Base-by-base conservation (phyloP, 2,329 filamentous ascomycete species). In the Colletotrichum tropicicola region DNA sequence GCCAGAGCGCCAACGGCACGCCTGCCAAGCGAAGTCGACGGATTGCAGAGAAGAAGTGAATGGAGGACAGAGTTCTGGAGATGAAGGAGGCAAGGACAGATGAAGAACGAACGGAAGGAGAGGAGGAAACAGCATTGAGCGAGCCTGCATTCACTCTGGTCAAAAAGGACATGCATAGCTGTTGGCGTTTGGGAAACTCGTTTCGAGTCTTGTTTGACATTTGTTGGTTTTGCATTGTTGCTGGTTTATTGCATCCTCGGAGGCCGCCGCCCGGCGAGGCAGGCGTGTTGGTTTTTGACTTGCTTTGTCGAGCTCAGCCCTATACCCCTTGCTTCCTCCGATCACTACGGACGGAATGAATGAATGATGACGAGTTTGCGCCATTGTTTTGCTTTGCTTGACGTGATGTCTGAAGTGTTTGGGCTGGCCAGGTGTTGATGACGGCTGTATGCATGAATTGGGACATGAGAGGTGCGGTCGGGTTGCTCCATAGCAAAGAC, bases 1-100 rank as follows among this genome's bases (percentile, higher is more conserved):
- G 61, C 4, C 37, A 41, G 45, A 60, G 54, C 32, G 60, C 43
- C 6, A 67, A 67, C 23, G 65, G 65, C 5, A 67, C 65, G 5
- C 62, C 62, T 1, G 61, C 61, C 13, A 67, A 65, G 48, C 35
- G 65, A 0, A 66, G 63, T 23, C 15, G 41, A 12, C 45, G 61
- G 3, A 65, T 55, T 12, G 57, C 57, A 0, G 54, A 47, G 10
- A 51, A 61, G 27, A 60, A 61, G 27, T 65, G 9, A 49, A 13
- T 23, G 32, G 3, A 4, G 41, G 43, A 9, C 25, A 17, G 2
- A 30, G 44, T 10, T 6, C 15, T 21, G 7, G 2, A 35, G 32
- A 35, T 35, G 32, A 30, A n/a, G 35, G 7, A 15, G 37, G 7
- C n/a, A 44, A 1, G 52, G 28, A 21, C 17, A 27, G 51, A 54